These are phyloP conservation scores for Aspergillus viridinutans DNA, from an alignment of 2,329 filamentous ascomycete genomes.

Conservation along the genomic window DNA sequence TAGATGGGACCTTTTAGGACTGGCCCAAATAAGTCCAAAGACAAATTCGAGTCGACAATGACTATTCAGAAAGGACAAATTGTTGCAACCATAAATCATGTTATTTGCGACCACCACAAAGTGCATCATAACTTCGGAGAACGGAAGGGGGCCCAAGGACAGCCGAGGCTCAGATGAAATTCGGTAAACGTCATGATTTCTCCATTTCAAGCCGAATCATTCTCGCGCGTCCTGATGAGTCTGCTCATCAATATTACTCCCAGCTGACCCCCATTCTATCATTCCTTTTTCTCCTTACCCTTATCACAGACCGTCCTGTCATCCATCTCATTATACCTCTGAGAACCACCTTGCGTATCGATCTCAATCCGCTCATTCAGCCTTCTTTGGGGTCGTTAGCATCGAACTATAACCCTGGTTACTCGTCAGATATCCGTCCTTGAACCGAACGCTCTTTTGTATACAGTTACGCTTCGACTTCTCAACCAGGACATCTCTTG, in stretches of 20 bases:
- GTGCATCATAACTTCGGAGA: neutral
- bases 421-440: neutral
- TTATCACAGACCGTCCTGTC: neutral
- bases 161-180: conserved; percentile 30
- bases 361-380: neutral
- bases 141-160: conserved; percentile 10
- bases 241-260: neutral
- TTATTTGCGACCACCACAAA: neutral
- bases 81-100: neutral
- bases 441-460: neutral
- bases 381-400: neutral
- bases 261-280: conserved; percentile 7
- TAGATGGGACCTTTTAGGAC: neutral
- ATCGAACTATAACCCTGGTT: neutral
- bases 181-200: conserved; percentile 31
- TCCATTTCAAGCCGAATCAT: conserved; percentile 26
- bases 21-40: neutral
- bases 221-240: conserved; percentile 14
- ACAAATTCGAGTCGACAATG: neutral
- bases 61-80: neutral
- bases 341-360: conserved; percentile 1
- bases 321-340: conserved; percentile 3
- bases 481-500: neutral
- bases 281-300: conserved; percentile 3
- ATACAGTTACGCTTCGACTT: neutral